These are phyloP conservation scores for Colletotrichum euphorbiae DNA, from an alignment of 2,329 filamentous ascomycete genomes.

Conservation along the genomic window DNA sequence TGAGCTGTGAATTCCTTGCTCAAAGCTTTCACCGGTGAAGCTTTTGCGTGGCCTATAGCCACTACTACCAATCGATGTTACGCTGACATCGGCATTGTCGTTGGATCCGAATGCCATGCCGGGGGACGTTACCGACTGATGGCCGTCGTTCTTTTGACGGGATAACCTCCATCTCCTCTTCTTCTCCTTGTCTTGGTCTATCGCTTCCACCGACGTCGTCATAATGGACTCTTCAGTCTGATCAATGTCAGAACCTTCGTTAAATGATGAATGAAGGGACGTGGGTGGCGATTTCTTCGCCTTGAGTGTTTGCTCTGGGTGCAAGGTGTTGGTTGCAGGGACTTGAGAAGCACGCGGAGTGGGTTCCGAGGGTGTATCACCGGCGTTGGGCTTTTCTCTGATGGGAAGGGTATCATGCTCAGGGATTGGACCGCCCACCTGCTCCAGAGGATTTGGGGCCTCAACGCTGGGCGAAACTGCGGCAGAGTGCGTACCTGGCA, in stretches of 20 bases:
- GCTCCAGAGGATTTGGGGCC: slow-evolving; percentile 59
- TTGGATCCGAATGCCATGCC: slow-evolving; percentile 68
- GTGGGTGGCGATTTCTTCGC: slow-evolving; percentile 79
- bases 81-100: slow-evolving; percentile 72
- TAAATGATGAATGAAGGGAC: slow-evolving; percentile 81
- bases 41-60: slow-evolving; percentile 61
- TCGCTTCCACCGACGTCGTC: slow-evolving; percentile 44
- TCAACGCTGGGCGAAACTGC: slow-evolving; percentile 61
- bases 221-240: slow-evolving; percentile 70
- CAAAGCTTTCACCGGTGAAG: slow-evolving; percentile 63
- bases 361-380: slow-evolving; percentile 53
- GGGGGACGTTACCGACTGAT: slow-evolving; percentile 57
- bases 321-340: slow-evolving; percentile 54
- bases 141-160: slow-evolving; percentile 68
- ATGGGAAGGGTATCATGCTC: slow-evolving; percentile 34
- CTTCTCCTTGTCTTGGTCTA: slow-evolving; percentile 72
- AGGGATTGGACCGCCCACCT: slow-evolving; percentile 37
- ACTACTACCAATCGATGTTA: slow-evolving; percentile 75
- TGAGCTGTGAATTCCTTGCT: slow-evolving; percentile 53
- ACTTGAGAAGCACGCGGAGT: slow-evolving; percentile 61
- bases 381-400: slow-evolving; percentile 12
- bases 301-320: slow-evolving; percentile 65
- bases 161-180: slow-evolving; percentile 80
- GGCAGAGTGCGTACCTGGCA: slow-evolving; percentile 60
- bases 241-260: slow-evolving; percentile 85